Evolutionary conservation across 257 asterid genomes (phyloP), one percentile per base, ranked within the genome.

Genomic region (Solanum microdontum): DNA sequence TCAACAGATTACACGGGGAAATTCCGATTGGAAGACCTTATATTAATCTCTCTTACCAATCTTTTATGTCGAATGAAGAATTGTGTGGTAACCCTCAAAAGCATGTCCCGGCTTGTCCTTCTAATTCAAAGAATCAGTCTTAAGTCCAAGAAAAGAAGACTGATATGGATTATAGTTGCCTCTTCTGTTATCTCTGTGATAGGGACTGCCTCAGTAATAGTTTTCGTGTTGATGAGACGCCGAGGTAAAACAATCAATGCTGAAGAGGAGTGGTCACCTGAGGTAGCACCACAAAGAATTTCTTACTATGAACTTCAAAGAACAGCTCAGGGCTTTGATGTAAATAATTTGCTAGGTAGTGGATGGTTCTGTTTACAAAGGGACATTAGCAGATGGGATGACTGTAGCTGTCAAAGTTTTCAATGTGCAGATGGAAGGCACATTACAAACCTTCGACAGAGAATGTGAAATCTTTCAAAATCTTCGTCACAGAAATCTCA

Each of bases 401-500:
- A 74, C 37, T 9, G 51, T 74, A 1, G 82, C 30, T 76, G 62
- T 37, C 19, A 73, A 87, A 76, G 43, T 43, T 76, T 48, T 51
- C 43, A 48, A 82, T 19, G 58, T 87, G 34, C 87, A 89, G 2
- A 72, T 62, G 37, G 82, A 74, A 36, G 30, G 51, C 23, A 10
- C 82, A 74, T 34, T 74, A 21, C 82, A 36, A 74, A 34, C 82
- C 3, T 74, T 36, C 5, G 82, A 34, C 1, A 74, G 82, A 74
- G 82, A 74, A 21, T 74, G 51, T 74, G 82, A 74, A 36, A n/a
- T 73, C 82, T 73, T 73, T 6, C 15, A 15, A 13, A 73, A 73
- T 74, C 82, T 91, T 85, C 90, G 88, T 17, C 93, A 39, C 45
- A 39, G 45, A 39, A 37, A 39, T 39, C 45, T 37, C 43, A 37